Percentiles rank a stretch among this genome's conserved stretches.
Evolutionary conservation across 2,329 filamentous ascomycete genomes (phyloP).

Genomic region (Fusarium sp.): DNA sequence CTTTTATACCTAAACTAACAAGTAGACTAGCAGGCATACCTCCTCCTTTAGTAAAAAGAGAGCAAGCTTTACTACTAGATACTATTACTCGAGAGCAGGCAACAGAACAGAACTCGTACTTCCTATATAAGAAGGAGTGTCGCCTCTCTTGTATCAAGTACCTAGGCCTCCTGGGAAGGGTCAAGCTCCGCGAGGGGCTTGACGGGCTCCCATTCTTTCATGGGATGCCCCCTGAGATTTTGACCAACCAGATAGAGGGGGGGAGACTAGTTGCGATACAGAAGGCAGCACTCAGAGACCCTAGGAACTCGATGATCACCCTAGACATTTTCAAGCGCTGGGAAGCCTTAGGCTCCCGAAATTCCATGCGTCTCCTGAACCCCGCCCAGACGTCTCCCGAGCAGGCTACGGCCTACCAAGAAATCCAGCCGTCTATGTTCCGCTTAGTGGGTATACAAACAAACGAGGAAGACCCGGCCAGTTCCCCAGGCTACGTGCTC

Average conservation of each 20-base stretch:
- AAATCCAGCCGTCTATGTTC: too few species aligned
- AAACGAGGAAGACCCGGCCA: not conserved
- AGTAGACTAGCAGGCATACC: not conserved
- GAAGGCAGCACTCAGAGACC: not conserved
- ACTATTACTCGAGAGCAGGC: not conserved
- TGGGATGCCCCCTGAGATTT: not conserved
- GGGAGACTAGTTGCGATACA: not conserved
- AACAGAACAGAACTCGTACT: not conserved
- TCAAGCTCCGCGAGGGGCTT: not conserved
- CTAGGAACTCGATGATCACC: not conserved
- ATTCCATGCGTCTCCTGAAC: too few species aligned
- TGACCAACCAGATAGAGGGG: not conserved
- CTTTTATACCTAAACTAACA: not conserved
- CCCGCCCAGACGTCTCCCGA: too few species aligned
- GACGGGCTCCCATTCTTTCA: not conserved
- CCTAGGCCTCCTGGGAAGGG: not conserved
- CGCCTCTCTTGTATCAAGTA: constrained; percentile 1
- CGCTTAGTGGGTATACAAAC: too few species aligned
- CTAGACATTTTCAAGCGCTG: not conserved
- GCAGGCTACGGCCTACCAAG: too few species aligned
- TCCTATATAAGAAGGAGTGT: not conserved
- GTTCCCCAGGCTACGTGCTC: not conserved
- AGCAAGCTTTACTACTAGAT: fast-evolving
- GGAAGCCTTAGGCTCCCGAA: too few species aligned
- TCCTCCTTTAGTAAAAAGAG: fast-evolving